Percentiles rank a stretch among this genome's conserved stretches.
These are phyloP conservation scores for Mycena belliarum DNA, from an alignment of 768 basidiomycete genomes.

Conservation along the genomic window DNA sequence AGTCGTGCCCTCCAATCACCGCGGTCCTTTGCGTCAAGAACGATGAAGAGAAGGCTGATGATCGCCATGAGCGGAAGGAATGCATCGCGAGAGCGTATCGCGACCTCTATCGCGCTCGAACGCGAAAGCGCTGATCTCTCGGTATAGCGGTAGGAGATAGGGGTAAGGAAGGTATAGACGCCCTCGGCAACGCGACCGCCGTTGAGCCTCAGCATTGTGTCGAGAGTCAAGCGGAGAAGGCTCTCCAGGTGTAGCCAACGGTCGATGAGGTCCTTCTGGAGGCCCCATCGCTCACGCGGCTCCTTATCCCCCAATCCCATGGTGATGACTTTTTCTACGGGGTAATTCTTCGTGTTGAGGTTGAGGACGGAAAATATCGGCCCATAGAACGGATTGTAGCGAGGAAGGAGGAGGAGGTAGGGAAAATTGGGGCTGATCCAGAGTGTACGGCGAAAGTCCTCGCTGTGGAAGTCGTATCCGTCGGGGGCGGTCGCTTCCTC, in stretches of 20 bases:
- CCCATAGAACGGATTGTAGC: constrained; percentile 11
- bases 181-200: constrained; percentile 7
- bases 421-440: constrained; percentile 13
- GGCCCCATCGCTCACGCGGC: constrained; percentile 7
- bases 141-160: constrained; percentile 13
- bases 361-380: constrained; percentile 14
- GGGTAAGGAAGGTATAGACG: background rate
- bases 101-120: background rate
- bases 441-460: constrained; percentile 10
- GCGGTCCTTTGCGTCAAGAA: constrained; percentile 3
- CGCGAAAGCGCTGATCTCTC: constrained; percentile 4
- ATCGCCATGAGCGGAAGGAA: constrained; percentile 18
- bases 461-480: background rate
- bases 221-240: constrained; percentile 11
- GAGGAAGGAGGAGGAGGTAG: constrained; percentile 14
- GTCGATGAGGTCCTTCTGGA: constrained; percentile 7
- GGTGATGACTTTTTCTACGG: constrained; percentile 2
- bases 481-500: constrained; percentile 6
- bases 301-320: background rate
- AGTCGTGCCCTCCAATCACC: constrained; percentile 11
- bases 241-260: constrained; percentile 15
- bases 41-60: constrained; percentile 10
- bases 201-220: constrained; percentile 5
- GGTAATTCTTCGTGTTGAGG: constrained; percentile 3
- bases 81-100: constrained; percentile 14